Conservation (phyloP, 768 basidiomycete species). For the Cubamyces lactineus region DNA sequence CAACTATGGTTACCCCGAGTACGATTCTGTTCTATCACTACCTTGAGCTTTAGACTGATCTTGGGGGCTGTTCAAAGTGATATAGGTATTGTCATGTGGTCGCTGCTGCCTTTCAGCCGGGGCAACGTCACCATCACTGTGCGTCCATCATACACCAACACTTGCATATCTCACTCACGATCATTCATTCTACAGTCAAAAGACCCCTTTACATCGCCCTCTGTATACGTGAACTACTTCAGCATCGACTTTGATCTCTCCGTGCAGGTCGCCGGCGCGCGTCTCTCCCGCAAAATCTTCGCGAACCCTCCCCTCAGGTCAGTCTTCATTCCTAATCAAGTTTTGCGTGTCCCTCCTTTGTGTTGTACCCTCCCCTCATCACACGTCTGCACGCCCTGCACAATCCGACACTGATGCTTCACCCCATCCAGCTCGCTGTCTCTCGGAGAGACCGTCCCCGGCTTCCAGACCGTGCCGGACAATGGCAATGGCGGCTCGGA, state of each 20-base stretch:
- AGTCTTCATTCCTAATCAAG: constrained; percentile 12
- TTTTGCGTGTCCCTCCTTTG: no score
- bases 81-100: constrained; percentile 55
- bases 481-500: constrained; percentile 45
- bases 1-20: constrained; percentile 51
- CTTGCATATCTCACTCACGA: not conserved
- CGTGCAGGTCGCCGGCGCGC: constrained; percentile 52
- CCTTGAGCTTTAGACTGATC: not conserved
- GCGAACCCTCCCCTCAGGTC: constrained; percentile 47
- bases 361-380: not conserved
- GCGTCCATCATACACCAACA: constrained; percentile 1
- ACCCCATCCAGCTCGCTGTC: constrained; percentile 6
- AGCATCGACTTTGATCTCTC: constrained; percentile 50
- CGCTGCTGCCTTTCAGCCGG: constrained; percentile 57
- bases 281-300: constrained; percentile 47
- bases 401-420: no score
- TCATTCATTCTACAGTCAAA: constrained; percentile 44
- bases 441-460: constrained; percentile 48
- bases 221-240: constrained; percentile 56
- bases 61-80: constrained; percentile 32
- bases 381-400: no score
- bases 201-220: constrained; percentile 51
- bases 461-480: constrained; percentile 46
- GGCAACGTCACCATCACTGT: constrained; percentile 54
- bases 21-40: constrained; percentile 13